Evolutionary conservation across 352 stramenopile genomes (phyloP), one percentile per base, ranked within the genome.

Genomic region (Halophytophthora polymorphica): DNA sequence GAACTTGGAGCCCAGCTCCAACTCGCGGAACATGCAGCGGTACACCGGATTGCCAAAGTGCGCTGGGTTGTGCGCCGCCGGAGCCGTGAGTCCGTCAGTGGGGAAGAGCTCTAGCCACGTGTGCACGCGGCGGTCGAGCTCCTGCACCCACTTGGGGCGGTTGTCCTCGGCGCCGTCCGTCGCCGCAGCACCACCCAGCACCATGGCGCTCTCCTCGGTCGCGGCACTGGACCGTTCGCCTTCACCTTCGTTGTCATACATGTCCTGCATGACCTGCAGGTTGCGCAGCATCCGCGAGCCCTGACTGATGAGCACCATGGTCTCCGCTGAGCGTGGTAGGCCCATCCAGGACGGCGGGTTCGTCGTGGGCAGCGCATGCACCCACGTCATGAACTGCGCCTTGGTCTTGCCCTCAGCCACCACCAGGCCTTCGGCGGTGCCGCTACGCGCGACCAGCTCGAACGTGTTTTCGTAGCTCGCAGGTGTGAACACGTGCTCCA

Each of bases 281-380:
- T 94, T 90, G 36, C 82, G 79, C 34, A 95, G 49, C 67, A 85
- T 96, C 6, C 66, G 64, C 34, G 68, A 58, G 18, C 86, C 84
- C 53, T 97, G 78, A 19, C 66, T 86, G 21, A 87, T 88, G 18
- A 97, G 66, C 21, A 97, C 69, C 66, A 94, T 91, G 11, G 66
- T 93, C 62, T 98, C 93, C 1, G 93, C 93, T 1, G 90, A 97
- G n/a, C 78, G 73, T 18, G 90, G 86, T 15, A 98, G 68, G 8
- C 92, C 93, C 41, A 98, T 83, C 93, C 93, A 98, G 12, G 81
- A 89, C 28, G 93, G 93, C 40, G 89, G 81, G 58, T 98, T 98
- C 18, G 80, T 88, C 15, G 77, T 90, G 13, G 92, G 90, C 6
- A 98, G 69, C 28, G 58, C 43, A 28, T 92, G 61, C 13, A 96